A percentile compares a stretch with the other conserved stretches of the same genome.
Evolutionary conservation across 2,329 filamentous ascomycete species (phyloP).

Genomic region (Fusarium neocosmosporiellum): DNA sequence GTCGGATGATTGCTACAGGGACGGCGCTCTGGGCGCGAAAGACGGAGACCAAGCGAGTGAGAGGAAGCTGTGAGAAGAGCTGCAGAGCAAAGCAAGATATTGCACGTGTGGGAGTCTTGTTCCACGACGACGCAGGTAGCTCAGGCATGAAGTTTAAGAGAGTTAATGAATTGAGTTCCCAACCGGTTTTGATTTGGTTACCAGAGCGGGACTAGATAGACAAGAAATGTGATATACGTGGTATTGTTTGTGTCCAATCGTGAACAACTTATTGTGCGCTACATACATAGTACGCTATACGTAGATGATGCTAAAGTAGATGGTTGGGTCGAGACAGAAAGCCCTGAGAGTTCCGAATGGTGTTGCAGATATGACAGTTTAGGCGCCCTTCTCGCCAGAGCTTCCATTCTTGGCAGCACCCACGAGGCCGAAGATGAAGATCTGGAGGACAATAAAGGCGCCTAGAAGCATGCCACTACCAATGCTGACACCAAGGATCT

Average conservation of each 20-base stretch:
- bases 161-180: conserved; percentile 39
- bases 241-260: neutral
- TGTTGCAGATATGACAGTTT: neutral
- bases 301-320: neutral
- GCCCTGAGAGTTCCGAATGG: neutral
- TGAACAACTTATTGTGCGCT: neutral
- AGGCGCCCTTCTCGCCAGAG: conserved; percentile 12
- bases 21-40: conserved; percentile 29
- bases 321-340: neutral
- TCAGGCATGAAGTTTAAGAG: conserved; percentile 41
- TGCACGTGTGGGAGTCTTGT: conserved; percentile 42
- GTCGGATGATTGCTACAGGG: conserved; percentile 31
- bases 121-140: conserved; percentile 41
- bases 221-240: neutral
- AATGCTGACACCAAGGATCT: conserved; percentile 70
- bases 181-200: conserved; percentile 22
- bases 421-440: conserved; percentile 53
- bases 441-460: conserved; percentile 63
- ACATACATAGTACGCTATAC: neutral
- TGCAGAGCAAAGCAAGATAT: conserved; percentile 24
- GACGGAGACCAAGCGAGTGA: conserved; percentile 3
- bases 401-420: conserved; percentile 5
- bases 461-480: conserved; percentile 59
- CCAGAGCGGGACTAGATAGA: neutral
- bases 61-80: conserved; percentile 13